Evolutionary conservation across 441 rosid species (phyloP).

Genomic region (Jatropha podagrica): DNA sequence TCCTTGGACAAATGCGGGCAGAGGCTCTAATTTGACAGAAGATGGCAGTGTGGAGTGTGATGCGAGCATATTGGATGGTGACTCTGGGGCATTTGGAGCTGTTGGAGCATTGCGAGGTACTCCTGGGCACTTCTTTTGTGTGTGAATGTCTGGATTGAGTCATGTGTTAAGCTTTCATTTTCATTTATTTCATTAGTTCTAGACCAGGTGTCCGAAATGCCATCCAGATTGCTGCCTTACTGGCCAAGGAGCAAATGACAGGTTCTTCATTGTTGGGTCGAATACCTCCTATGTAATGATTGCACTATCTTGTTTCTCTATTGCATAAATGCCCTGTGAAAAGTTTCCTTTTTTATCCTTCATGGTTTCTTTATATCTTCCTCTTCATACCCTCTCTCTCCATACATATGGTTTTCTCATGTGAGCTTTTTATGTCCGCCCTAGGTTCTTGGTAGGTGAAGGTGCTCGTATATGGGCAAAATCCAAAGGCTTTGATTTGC

Average conservation of each 20-base stretch:
- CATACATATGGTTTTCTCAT: not conserved
- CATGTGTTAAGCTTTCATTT: not conserved
- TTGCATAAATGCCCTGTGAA: no score
- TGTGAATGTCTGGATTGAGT: not conserved
- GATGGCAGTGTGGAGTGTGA: conserved; percentile 89
- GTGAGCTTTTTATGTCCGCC: conserved; percentile 11
- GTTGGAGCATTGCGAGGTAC: conserved; percentile 95
- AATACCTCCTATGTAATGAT: conserved; percentile 77
- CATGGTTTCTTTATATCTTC: conserved; percentile 7
- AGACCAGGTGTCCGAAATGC: conserved; percentile 93
- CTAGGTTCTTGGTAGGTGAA: conserved; percentile 92
- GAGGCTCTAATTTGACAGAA: conserved; percentile 94
- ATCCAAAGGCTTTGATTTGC: conserved; percentile 54
- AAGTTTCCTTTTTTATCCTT: not conserved
- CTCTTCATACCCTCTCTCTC: not conserved
- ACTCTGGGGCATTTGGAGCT: conserved; percentile 84
- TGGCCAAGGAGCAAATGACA: conserved; percentile 73
- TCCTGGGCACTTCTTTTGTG: not conserved
- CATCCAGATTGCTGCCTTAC: conserved; percentile 72
- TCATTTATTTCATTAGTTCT: conserved; percentile 35
- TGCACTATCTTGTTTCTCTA: not conserved
- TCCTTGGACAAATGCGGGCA: conserved; percentile 85
- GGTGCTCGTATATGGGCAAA: conserved; percentile 82
- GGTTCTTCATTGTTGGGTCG: conserved; percentile 76
- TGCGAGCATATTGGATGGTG: conserved; percentile 91